Evolutionary conservation across 2,329 filamentous ascomycete genomes (phyloP).

Genomic region (Phoma sp.): DNA sequence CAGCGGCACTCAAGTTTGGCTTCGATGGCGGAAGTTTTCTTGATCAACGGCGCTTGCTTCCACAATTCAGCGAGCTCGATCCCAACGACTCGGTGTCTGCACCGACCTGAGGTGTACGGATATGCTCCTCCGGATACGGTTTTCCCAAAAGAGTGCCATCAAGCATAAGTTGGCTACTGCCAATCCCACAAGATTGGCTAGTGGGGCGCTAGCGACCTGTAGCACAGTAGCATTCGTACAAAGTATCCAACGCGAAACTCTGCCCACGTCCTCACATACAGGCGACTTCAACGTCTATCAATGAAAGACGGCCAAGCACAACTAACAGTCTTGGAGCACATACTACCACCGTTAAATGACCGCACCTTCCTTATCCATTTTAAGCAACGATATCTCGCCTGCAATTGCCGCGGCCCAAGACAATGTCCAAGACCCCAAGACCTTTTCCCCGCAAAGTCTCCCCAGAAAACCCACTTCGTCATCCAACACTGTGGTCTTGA

Average conservation of each 20-base stretch:
- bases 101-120: neutral
- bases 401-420: conserved; percentile 20
- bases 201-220: neutral
- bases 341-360: neutral
- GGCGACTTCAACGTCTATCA: neutral
- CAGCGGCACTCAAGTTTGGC: no score
- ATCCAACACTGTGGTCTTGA: conserved; percentile 3
- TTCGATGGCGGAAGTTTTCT: neutral
- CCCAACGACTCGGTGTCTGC: neutral
- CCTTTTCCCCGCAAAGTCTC: conserved; percentile 25
- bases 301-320: conserved; percentile 6
- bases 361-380: conserved; percentile 13
- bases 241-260: neutral
- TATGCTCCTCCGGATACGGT: neutral
- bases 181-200: neutral
- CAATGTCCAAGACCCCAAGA: conserved; percentile 24
- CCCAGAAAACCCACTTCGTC: conserved; percentile 14
- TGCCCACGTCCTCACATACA: neutral
- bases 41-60: no score
- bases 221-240: neutral
- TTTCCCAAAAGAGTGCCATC: neutral
- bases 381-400: conserved; percentile 5
- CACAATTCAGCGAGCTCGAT: no score
- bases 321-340: neutral
- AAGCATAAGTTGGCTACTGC: neutral